Conservation (phyloP, 2,329 filamentous ascomycete species). For the Aspergillus amoenus region DNA sequence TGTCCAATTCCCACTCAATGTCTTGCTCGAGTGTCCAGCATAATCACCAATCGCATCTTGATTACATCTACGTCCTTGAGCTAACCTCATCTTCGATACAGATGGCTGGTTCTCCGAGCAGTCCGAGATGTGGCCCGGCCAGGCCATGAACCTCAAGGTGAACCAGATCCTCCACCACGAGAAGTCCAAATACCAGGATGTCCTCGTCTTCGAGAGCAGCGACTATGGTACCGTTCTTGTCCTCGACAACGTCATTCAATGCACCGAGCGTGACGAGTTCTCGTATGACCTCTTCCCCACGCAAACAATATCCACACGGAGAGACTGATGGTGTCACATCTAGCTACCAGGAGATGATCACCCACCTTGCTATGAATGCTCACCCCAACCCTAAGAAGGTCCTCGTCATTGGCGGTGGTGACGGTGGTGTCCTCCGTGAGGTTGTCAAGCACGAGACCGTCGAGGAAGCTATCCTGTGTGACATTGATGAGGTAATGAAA, state of each 20-base stretch:
- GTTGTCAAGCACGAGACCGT: slow-evolving; percentile 98
- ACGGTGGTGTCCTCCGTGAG: slow-evolving; percentile 96
- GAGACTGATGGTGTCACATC: background rate
- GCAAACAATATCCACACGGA: background rate
- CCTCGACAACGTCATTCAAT: slow-evolving; percentile 98
- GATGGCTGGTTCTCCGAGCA: slow-evolving; percentile 99
- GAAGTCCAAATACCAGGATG: slow-evolving; percentile 98
- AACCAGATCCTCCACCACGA: slow-evolving; percentile 98
- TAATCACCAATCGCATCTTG: background rate
- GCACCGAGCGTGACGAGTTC: slow-evolving; percentile 98
- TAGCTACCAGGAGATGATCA: slow-evolving; percentile 99
- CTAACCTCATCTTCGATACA: slow-evolving; percentile 39
- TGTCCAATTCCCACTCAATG: background rate
- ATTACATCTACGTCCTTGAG: slow-evolving; percentile 5
- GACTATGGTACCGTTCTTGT: slow-evolving; percentile 95
- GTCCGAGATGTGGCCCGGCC: slow-evolving; percentile 97
- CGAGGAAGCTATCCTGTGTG: slow-evolving; percentile 93
- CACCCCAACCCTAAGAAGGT: slow-evolving; percentile 99
- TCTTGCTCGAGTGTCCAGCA: background rate
- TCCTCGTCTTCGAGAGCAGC: slow-evolving; percentile 97
- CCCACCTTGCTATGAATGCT: slow-evolving; percentile 95
- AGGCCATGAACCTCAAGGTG: slow-evolving; percentile 98
- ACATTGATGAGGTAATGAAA: slow-evolving; percentile 80
- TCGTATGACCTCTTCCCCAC: slow-evolving; percentile 53
- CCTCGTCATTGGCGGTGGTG: slow-evolving; percentile 94